Percentiles rank a stretch among this genome's conserved stretches.
Conservation (phyloP, 129 eudicot species). For the Escallonia herrerae region DNA sequence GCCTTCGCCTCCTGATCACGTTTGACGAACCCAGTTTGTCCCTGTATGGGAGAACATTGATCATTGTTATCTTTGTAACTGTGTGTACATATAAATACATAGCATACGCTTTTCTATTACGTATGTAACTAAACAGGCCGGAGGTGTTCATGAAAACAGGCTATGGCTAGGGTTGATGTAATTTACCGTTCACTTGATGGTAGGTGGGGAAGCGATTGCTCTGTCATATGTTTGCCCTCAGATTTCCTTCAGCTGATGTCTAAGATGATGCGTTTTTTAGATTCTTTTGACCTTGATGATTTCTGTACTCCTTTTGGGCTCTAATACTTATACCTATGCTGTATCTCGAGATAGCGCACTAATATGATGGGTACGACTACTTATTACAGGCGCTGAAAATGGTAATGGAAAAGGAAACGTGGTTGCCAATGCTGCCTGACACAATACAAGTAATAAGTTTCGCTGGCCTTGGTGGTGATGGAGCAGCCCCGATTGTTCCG, state of each 20-base stretch:
- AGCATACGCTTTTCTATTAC: no score
- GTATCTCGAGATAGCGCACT: constrained; percentile 2
- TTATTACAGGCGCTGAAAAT: constrained; percentile 70
- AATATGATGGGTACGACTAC: constrained; percentile 2
- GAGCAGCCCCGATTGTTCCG: constrained; percentile 57
- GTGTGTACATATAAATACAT: no score
- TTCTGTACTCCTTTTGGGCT: background rate
- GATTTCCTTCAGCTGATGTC: background rate
- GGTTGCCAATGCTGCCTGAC: constrained; percentile 66
- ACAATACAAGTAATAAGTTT: constrained; percentile 69
- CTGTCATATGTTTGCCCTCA: background rate
- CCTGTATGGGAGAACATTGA: no score
- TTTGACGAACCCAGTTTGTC: no score
- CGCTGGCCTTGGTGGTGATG: constrained; percentile 91
- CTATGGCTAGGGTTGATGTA: no score
- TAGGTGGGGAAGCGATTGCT: no score
- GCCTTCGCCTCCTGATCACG: no score
- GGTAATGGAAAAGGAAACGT: constrained; percentile 87
- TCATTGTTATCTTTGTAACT: no score
- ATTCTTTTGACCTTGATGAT: constrained; percentile 3
- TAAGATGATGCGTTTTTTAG: background rate
- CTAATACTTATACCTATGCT: background rate
- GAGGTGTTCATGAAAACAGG: no score
- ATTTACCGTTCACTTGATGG: no score
- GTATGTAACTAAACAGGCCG: no score